These are phyloP conservation scores for Lichina pygmaea DNA, from an alignment of 495 filamentous ascomycete species.

Conservation along the genomic window DNA sequence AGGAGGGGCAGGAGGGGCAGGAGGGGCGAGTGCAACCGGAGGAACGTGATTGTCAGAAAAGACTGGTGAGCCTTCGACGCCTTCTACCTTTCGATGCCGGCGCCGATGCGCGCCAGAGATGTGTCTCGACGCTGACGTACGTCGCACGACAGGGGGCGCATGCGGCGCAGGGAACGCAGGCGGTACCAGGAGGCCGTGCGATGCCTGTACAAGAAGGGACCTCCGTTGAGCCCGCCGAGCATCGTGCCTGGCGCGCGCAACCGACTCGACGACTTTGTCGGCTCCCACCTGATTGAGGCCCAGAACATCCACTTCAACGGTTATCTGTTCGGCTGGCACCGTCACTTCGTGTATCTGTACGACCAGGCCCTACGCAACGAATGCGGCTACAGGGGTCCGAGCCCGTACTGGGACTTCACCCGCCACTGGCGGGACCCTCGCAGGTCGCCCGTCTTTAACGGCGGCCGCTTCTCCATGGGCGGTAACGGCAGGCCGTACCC, in stretches of 20 bases:
- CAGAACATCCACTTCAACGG: constrained; percentile 33
- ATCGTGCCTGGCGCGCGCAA: constrained; percentile 22
- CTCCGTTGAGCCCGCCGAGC: constrained; percentile 17
- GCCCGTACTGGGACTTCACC: constrained; percentile 42
- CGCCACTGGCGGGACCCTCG: constrained; percentile 20
- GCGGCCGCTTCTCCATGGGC: constrained; percentile 28
- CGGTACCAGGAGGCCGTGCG: background rate
- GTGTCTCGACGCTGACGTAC: too few species aligned
- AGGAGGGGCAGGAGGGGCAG: background rate
- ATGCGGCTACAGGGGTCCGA: constrained; percentile 37
- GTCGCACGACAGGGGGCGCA: background rate
- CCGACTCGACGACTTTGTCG: constrained; percentile 46
- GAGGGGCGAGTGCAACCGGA: background rate
- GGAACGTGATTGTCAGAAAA: background rate
- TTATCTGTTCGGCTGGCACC: constrained; percentile 44
- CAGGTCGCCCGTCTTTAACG: constrained; percentile 36
- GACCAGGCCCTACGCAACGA: constrained; percentile 42
- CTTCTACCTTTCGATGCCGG: too few species aligned
- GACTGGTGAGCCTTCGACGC: background rate
- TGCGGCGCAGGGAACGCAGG: background rate
- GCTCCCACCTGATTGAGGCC: constrained; percentile 38
- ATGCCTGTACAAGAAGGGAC: constrained; percentile 6
- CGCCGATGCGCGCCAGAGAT: too few species aligned
- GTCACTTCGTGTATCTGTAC: constrained; percentile 34
- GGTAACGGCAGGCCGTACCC: constrained; percentile 28